Base-by-base conservation (phyloP, 441 rosid genomes). In the Croton laevigatus region DNA sequence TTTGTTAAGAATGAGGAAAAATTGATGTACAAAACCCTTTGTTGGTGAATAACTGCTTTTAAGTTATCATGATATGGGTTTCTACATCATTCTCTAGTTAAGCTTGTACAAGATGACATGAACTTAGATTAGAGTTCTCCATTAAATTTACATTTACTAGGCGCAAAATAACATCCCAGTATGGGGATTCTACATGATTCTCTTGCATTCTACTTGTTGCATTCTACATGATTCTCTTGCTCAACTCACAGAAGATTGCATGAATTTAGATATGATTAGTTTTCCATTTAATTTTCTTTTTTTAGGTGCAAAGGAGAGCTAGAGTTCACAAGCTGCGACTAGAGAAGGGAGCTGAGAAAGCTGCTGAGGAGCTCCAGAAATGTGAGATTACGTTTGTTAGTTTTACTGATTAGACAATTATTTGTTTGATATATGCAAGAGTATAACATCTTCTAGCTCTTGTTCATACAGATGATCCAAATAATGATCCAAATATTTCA, bases 331-430 rank as follows among this genome's bases (percentile, higher is more conserved):
- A 84, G 71, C 71, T 84, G 70, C 79, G 92, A 61, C 80, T 95
- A 38, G 95, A 93, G 79, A 95, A 88, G 77, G 97, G 99, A 55
- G 87, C 85, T 20, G 91, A 88, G 81, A 88, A 86, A 81, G 97
- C 91, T 65, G 87, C 89, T 48, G 98, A 92, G 80, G 97, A 89
- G 73, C 85, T 90, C 65, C 79, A 76, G 80, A 89, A 86, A 75
- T 94, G 99, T 92, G 73, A 71, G 60, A 17, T 59, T 38, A 45
- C 58, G n/a, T 75, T 52, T 74, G 72, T 60, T 48, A 19, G 45
- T 58, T 23, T 70, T 74, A 38, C 62, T 70, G 52, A 45, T 65
- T 55, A 27, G 13, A 49, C 27, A 2, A 37, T 61, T 46, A 16
- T 44, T 64, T 44, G 48, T 48, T 34, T 75, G 34, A 52, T 62